phyloP scores from a whole-genome alignment of 768 basidiomycete genomes.

The Trametes sanguinea region DNA sequence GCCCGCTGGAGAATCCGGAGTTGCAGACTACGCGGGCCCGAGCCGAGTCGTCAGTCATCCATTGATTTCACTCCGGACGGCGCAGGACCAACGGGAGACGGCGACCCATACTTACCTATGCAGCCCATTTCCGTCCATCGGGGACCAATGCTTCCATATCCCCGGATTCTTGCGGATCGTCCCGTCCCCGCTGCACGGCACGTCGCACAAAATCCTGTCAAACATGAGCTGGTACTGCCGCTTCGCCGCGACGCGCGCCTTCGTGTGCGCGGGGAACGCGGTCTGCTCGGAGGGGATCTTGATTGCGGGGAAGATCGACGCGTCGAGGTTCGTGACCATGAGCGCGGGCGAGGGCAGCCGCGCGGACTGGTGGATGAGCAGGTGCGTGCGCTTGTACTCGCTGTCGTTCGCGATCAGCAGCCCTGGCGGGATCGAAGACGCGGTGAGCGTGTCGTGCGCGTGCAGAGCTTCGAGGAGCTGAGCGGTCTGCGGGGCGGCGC shows the following conservation, averaged over 20 bases:
- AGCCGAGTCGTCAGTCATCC: neutral
- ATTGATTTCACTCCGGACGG: neutral
- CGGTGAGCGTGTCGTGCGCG: constrained; percentile 64
- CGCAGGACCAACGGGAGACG: neutral
- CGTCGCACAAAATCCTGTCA: constrained; percentile 94
- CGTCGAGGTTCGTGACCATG: constrained; percentile 96
- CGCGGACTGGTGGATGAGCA: constrained; percentile 97
- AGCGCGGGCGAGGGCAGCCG: constrained; percentile 89
- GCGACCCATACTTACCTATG: constrained; percentile 60
- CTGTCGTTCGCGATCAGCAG: constrained; percentile 94
- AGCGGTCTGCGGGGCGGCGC: constrained; percentile 60
- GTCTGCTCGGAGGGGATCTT: constrained; percentile 41
- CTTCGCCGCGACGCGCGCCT: constrained; percentile 35
- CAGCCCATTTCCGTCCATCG: constrained; percentile 86
- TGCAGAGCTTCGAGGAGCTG: constrained; percentile 96
- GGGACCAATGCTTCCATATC: constrained; percentile 93
- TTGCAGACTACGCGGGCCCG: constrained; percentile 63
- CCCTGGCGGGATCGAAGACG: constrained; percentile 75
- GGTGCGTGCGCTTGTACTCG: constrained; percentile 90
- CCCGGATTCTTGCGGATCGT: constrained; percentile 92
- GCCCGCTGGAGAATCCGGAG: constrained; percentile 89
- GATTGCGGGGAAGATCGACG: constrained; percentile 78
- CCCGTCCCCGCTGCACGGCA: constrained; percentile 97
- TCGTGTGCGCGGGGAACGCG: constrained; percentile 38
- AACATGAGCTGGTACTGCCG: constrained; percentile 65